Conservation (phyloP, 2,329 filamentous ascomycete genomes). For the Plenodomus tracheiphilus region DNA sequence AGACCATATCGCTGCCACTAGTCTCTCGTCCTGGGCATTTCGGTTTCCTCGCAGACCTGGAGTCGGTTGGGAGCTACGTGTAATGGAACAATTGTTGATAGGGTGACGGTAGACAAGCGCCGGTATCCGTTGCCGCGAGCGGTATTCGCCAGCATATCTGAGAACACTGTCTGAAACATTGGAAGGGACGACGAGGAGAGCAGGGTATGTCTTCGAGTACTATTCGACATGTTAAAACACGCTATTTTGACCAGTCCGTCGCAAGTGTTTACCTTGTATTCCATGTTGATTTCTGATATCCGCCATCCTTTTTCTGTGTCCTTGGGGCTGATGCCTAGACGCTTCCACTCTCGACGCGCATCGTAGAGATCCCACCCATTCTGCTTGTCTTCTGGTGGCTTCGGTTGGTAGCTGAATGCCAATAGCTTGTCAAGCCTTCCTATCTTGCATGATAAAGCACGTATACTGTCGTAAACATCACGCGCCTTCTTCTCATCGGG, state of each 20-base stretch:
- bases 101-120: slow-evolving; percentile 93
- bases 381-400: slow-evolving; percentile 70
- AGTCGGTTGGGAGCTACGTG: slow-evolving; percentile 87
- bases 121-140: slow-evolving; percentile 86
- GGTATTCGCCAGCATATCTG: slow-evolving; percentile 88
- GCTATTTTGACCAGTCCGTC: background rate
- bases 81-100: slow-evolving; percentile 95
- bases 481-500: slow-evolving; percentile 71
- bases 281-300: slow-evolving; percentile 83
- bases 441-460: slow-evolving; percentile 76
- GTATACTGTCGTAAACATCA: slow-evolving; percentile 87
- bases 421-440: slow-evolving; percentile 86
- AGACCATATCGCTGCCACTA: slow-evolving; percentile 89
- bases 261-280: slow-evolving; percentile 64
- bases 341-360: slow-evolving; percentile 78
- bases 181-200: slow-evolving; percentile 79
- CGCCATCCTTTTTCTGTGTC: slow-evolving; percentile 82
- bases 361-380: slow-evolving; percentile 88
- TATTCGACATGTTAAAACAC: slow-evolving; percentile 23
- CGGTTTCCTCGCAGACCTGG: slow-evolving; percentile 85
- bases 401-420: slow-evolving; percentile 82
- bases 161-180: slow-evolving; percentile 95
- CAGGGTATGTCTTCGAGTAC: slow-evolving; percentile 93
- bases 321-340: slow-evolving; percentile 85
- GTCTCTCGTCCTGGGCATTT: slow-evolving; percentile 92